Evolutionary conservation across 2,329 filamentous ascomycete species (phyloP).

Genomic region (Xylaria sp.): DNA sequence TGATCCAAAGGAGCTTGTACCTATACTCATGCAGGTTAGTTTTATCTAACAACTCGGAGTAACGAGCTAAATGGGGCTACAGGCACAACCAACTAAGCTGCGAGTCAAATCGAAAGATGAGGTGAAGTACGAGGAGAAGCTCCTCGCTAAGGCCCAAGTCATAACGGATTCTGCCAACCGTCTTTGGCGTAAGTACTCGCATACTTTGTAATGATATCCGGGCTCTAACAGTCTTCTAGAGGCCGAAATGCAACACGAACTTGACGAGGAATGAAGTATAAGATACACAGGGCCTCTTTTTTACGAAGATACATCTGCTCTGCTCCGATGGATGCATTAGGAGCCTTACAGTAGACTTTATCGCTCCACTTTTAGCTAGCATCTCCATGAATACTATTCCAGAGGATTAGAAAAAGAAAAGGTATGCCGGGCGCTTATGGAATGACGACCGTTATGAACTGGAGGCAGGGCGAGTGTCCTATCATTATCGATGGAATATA

Average conservation of each 20-base stretch:
- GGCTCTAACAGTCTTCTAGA: constrained; percentile 51
- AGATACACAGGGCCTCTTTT: not conserved
- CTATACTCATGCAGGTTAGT: constrained; percentile 75
- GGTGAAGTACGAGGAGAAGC: constrained; percentile 70
- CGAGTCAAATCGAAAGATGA: constrained; percentile 67
- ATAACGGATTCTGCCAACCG: constrained; percentile 76
- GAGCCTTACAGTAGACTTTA: not conserved
- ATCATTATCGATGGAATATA: not conserved
- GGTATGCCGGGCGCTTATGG: not conserved
- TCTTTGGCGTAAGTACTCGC: constrained; percentile 70
- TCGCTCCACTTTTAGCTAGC: not conserved
- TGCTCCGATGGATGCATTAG: not conserved
- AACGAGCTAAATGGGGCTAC: constrained; percentile 29
- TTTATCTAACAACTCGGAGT: not conserved
- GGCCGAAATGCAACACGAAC: constrained; percentile 62
- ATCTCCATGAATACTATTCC: not conserved
- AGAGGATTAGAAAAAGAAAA: not conserved
- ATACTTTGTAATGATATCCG: constrained; percentile 19
- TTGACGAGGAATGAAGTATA: constrained; percentile 56
- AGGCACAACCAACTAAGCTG: constrained; percentile 75
- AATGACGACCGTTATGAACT: constrained; percentile 3
- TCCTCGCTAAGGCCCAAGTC: constrained; percentile 73
- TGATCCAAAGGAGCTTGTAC: constrained; percentile 73
- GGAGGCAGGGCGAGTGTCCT: not conserved
- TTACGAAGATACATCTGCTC: not conserved